Conservation (phyloP, 768 basidiomycete species). For the Kwoniella sp. region DNA sequence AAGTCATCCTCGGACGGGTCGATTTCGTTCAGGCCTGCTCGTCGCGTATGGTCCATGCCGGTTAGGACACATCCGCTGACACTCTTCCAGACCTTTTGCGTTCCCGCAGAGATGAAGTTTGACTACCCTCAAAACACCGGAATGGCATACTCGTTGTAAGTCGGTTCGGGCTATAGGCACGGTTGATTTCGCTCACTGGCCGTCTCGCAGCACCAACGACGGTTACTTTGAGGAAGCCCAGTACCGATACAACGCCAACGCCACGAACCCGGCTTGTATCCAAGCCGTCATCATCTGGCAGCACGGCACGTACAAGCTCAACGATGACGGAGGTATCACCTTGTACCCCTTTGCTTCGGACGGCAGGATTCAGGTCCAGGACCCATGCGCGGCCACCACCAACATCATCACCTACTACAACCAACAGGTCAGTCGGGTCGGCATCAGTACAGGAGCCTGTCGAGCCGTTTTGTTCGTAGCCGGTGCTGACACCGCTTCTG, state of each 20-base stretch:
- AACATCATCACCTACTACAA: slow-evolving; percentile 85
- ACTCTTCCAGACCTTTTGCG: slow-evolving; percentile 71
- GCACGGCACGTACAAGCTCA: slow-evolving; percentile 70
- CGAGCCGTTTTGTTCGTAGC: background rate
- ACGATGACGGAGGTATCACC: slow-evolving; percentile 73
- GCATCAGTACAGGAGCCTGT: slow-evolving; percentile 11
- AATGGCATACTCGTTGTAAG: slow-evolving; percentile 83
- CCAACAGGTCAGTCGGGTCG: slow-evolving; percentile 56
- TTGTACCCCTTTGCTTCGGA: slow-evolving; percentile 68
- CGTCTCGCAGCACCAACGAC: slow-evolving; percentile 58
- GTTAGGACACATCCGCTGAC: no score
- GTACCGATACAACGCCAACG: slow-evolving; percentile 84
- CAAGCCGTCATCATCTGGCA: slow-evolving; percentile 82
- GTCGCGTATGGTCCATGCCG: no score
- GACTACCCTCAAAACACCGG: slow-evolving; percentile 80
- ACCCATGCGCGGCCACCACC: slow-evolving; percentile 81
- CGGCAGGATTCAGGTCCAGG: slow-evolving; percentile 91
- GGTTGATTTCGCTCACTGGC: slow-evolving; percentile 1
- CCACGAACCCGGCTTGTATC: slow-evolving; percentile 79
- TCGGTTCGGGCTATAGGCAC: slow-evolving; percentile 26
- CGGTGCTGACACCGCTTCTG: background rate
- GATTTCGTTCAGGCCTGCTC: no score
- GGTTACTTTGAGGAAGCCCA: slow-evolving; percentile 84
- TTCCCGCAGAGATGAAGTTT: slow-evolving; percentile 77
- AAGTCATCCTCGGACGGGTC: no score